Evolutionary conservation across 2,329 filamentous ascomycete genomes (phyloP).

Genomic region (Apiospora arundinis): DNA sequence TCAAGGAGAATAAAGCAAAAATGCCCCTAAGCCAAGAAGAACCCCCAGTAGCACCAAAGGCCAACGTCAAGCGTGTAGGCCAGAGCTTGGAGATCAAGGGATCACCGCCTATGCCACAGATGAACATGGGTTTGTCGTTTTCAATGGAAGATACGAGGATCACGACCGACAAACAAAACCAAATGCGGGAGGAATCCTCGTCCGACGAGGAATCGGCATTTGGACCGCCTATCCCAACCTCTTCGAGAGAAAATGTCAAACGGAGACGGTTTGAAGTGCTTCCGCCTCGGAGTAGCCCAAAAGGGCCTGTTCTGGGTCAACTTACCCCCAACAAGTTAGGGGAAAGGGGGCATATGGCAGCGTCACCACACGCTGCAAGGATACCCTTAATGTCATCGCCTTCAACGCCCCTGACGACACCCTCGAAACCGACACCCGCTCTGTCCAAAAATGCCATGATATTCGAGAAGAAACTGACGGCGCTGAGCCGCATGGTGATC

Average conservation of each 20-base stretch:
- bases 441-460: constrained; percentile 6
- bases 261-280: background rate
- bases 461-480: constrained; percentile 13
- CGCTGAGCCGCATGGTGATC: constrained; percentile 11
- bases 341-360: background rate
- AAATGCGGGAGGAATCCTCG: background rate
- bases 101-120: background rate
- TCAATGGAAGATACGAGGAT: constrained; percentile 15
- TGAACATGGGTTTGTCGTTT: constrained; percentile 21
- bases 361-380: background rate
- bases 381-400: background rate
- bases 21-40: background rate
- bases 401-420: background rate
- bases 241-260: background rate
- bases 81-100: constrained; percentile 3
- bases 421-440: background rate
- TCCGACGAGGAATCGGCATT: background rate
- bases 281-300: background rate
- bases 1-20: background rate
- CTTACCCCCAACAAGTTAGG: background rate
- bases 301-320: background rate
- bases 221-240: background rate
- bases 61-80: constrained; percentile 14
- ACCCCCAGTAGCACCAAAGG: background rate
- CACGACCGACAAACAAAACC: background rate